A percentile compares a stretch with the other conserved stretches of the same genome.
Evolutionary conservation across 805 yeast genomes (phyloP).

Genomic region (Brettanomyces nanus): DNA sequence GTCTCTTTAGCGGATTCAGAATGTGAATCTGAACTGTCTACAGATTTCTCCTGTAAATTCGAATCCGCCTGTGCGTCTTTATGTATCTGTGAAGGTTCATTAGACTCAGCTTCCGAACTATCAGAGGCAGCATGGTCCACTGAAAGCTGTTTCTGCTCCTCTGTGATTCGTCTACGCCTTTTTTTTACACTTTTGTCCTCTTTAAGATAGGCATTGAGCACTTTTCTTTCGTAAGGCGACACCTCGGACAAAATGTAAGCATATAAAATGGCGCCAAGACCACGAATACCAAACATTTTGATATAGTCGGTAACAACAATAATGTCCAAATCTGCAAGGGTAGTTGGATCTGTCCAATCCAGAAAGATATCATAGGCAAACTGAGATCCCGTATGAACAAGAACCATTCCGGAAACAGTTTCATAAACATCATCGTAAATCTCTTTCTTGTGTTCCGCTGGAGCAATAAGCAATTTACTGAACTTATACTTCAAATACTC

Average conservation of each 20-base stretch:
- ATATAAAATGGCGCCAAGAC: conserved; percentile 49
- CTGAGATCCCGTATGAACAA: conserved; percentile 51
- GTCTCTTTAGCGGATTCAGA: conserved; percentile 2
- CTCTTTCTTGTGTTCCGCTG: conserved; percentile 36
- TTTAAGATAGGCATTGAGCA: conserved; percentile 18
- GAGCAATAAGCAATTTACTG: conserved; percentile 44
- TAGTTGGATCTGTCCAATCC: conserved; percentile 59
- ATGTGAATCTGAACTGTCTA: too few relatives aligned
- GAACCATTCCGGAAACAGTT: conserved; percentile 64
- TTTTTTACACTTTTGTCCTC: conserved; percentile 11
- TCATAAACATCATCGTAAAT: conserved; percentile 38
- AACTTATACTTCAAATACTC: conserved; percentile 49
- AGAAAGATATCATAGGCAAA: conserved; percentile 67
- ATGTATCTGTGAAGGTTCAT: too few relatives aligned
- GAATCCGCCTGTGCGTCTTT: conserved; percentile 10
- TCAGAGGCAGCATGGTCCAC: conserved; percentile 19
- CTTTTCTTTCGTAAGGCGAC: conserved; percentile 45
- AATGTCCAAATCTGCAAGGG: conserved; percentile 41
- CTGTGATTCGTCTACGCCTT: conserved; percentile 1
- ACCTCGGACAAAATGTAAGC: conserved; percentile 61
- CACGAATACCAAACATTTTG: conserved; percentile 42
- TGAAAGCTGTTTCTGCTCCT: conserved; percentile 1
- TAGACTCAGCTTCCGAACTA: conserved; percentile 2
- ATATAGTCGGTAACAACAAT: conserved; percentile 43
- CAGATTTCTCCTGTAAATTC: conserved; percentile 4